Conservation (phyloP, 352 stramenopile genomes). For the Phytopythium oedochilum region DNA sequence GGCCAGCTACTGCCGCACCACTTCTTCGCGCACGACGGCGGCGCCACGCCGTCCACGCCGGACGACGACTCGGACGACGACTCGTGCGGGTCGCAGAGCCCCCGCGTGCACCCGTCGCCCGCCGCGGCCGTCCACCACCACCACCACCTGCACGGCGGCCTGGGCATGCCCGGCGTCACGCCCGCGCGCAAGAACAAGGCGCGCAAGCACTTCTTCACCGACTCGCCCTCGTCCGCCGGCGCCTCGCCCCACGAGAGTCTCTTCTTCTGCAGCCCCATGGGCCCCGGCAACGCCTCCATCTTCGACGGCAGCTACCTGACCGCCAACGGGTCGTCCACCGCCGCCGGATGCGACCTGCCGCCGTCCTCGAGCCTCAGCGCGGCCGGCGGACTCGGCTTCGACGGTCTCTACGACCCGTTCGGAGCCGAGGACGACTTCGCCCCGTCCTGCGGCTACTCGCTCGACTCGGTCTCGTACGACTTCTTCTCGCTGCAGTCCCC, state of each 20-base stretch:
- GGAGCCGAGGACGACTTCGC: slow-evolving; percentile 43
- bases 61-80: slow-evolving; percentile 53
- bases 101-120: slow-evolving; percentile 13
- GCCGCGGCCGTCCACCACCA: slow-evolving; percentile 8
- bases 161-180: neutral
- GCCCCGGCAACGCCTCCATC: slow-evolving; percentile 16
- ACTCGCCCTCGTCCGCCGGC: slow-evolving; percentile 35
- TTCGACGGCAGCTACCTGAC: slow-evolving; percentile 23
- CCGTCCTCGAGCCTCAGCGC: slow-evolving; percentile 10
- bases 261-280: slow-evolving; percentile 27
- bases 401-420: slow-evolving; percentile 39
- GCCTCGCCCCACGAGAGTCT: slow-evolving; percentile 21
- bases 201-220: slow-evolving; percentile 36
- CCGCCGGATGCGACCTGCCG: slow-evolving; percentile 10
- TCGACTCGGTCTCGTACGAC: slow-evolving; percentile 44
- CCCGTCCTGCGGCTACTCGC: slow-evolving; percentile 38
- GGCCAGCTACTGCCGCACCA: slow-evolving; percentile 34
- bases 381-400: slow-evolving; percentile 26
- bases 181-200: slow-evolving; percentile 29
- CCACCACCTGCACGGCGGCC: neutral
- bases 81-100: slow-evolving; percentile 33
- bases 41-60: slow-evolving; percentile 11
- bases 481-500: slow-evolving; percentile 47
- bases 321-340: neutral
- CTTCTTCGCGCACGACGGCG: slow-evolving; percentile 26